Conservation (phyloP, 2,329 filamentous ascomycete species). For the Paramyrothecium sp. region DNA sequence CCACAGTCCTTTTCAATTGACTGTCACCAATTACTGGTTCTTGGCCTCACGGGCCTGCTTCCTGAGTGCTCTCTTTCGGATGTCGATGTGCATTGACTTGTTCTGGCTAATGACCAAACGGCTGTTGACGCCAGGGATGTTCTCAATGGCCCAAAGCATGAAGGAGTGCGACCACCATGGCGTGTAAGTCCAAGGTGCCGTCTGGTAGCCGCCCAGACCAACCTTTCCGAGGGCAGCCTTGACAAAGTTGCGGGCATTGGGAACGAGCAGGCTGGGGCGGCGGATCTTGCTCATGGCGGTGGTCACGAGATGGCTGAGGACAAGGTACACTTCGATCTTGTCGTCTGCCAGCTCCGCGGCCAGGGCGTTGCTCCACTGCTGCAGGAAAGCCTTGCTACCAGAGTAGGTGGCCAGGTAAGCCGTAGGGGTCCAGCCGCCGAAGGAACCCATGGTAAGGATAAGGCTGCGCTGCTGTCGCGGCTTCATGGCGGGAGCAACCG, state of each 20-base stretch:
- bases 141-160: constrained; percentile 80
- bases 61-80: constrained; percentile 76
- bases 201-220: constrained; percentile 76
- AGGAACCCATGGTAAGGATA: constrained; percentile 96
- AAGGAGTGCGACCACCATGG: constrained; percentile 91
- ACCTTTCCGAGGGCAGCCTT: constrained; percentile 75
- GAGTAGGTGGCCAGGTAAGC: constrained; percentile 94
- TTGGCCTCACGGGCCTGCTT: constrained; percentile 83
- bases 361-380: constrained; percentile 90
- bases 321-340: constrained; percentile 85
- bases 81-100: constrained; percentile 74
- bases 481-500: constrained; percentile 81
- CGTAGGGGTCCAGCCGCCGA: constrained; percentile 88
- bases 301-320: constrained; percentile 89
- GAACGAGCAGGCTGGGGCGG: constrained; percentile 73
- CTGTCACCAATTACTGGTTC: constrained; percentile 39
- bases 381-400: constrained; percentile 95
- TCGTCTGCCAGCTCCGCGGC: constrained; percentile 77
- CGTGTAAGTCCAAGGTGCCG: constrained; percentile 79
- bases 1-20: background rate
- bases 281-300: constrained; percentile 97
- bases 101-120: constrained; percentile 48
- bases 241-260: constrained; percentile 81
- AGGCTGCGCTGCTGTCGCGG: constrained; percentile 75
- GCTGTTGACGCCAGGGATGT: constrained; percentile 49